A percentile compares a stretch with the other conserved stretches of the same genome.
These are phyloP conservation scores for Calonectria leucothoes DNA, from an alignment of 2,329 filamentous ascomycete genomes.

Conservation along the genomic window DNA sequence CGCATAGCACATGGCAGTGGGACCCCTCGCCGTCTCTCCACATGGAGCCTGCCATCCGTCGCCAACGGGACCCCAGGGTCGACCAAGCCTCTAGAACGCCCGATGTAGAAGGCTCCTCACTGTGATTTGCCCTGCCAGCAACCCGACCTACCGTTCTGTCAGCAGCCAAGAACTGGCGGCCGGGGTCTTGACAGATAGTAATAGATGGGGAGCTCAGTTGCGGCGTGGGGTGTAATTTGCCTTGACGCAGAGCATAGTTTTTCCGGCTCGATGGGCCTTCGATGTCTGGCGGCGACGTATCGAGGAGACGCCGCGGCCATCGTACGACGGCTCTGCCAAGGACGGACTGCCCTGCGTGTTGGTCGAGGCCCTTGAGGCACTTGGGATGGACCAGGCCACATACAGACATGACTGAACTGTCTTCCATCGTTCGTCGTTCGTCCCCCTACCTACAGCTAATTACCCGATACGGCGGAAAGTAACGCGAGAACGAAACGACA, in stretches of 20 bases:
- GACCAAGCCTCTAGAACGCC: slow-evolving; percentile 21
- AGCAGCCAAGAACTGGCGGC: slow-evolving; percentile 15
- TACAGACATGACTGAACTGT: background rate
- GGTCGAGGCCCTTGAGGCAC: slow-evolving; percentile 23
- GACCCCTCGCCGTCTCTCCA: slow-evolving; percentile 35
- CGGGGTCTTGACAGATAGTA: slow-evolving; percentile 27
- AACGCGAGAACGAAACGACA: slow-evolving; percentile 26
- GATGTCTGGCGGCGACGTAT: slow-evolving; percentile 12
- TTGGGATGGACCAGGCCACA: slow-evolving; percentile 22
- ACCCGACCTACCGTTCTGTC: slow-evolving; percentile 21
- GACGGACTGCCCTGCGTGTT: slow-evolving; percentile 28
- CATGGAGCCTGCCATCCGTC: slow-evolving; percentile 36
- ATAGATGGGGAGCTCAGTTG: slow-evolving; percentile 28
- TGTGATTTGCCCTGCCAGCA: slow-evolving; percentile 26
- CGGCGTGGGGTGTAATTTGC: slow-evolving; percentile 32
- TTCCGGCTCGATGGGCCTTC: slow-evolving; percentile 11
- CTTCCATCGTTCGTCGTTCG: slow-evolving; percentile 3
- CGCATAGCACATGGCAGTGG: slow-evolving; percentile 42
- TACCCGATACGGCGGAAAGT: slow-evolving; percentile 20
- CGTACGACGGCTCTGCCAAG: slow-evolving; percentile 38
- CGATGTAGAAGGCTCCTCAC: slow-evolving; percentile 19
- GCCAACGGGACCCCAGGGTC: slow-evolving; percentile 28
- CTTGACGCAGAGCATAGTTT: slow-evolving; percentile 26
- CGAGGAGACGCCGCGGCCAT: slow-evolving; percentile 25
- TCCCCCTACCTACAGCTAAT: slow-evolving; percentile 11